Conservation (phyloP, 2,329 filamentous ascomycete genomes). For the Cladosporium sphaerospermum region DNA sequence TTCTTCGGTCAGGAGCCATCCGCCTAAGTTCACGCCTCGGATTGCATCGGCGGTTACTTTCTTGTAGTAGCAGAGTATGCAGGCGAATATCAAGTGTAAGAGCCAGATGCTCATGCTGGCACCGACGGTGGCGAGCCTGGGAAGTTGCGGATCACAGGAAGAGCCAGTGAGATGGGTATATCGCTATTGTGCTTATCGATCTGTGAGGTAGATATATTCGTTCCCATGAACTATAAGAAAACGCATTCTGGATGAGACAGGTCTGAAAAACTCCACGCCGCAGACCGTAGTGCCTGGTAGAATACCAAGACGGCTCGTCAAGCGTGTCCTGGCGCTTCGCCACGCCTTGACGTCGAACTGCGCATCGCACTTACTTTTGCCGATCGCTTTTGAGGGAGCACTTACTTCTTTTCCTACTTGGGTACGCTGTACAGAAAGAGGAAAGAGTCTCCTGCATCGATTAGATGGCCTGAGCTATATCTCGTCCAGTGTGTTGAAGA, state of each 20-base stretch:
- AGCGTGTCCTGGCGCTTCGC: not conserved
- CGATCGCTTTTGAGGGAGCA: not conserved
- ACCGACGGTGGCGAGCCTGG: not conserved
- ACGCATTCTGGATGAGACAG: too few relatives aligned
- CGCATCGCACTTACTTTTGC: not conserved
- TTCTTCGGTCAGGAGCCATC: conserved; percentile 43
- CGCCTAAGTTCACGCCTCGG: conserved; percentile 46
- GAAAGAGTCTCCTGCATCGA: too few relatives aligned
- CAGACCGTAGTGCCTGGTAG: not conserved
- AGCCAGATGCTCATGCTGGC: not conserved
- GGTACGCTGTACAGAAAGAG: too few relatives aligned
- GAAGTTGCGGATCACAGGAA: not conserved
- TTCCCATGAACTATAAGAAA: too few relatives aligned
- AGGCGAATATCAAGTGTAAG: not conserved
- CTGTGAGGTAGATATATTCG: too few relatives aligned
- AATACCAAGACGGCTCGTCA: not conserved
- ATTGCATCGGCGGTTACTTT: conserved; percentile 34
- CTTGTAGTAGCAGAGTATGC: not conserved
- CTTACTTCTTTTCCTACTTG: too few relatives aligned
- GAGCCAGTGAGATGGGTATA: not conserved
- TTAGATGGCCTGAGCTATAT: too few relatives aligned
- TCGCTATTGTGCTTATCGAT: too few relatives aligned
- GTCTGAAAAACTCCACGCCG: too few relatives aligned
- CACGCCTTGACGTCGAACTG: conserved; percentile 6
- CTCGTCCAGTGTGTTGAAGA: too few relatives aligned